Evolutionary conservation across 2,329 filamentous ascomycete species (phyloP).

Genomic region (Atkinsonella hypoxylon): DNA sequence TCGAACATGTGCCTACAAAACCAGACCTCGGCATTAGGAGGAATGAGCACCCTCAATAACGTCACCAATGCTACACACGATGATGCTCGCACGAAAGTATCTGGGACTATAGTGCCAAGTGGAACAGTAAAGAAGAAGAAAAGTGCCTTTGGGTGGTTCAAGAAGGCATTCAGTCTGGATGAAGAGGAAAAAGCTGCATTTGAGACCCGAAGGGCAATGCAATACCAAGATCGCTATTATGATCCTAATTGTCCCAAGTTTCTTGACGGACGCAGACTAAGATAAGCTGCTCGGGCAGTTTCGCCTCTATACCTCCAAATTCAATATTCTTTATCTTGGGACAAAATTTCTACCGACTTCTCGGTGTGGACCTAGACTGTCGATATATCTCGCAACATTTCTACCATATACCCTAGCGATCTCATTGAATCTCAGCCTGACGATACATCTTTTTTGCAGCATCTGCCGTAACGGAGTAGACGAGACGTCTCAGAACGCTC

Average conservation of each 20-base stretch:
- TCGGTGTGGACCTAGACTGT: background rate
- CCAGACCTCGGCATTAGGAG: slow-evolving; percentile 39
- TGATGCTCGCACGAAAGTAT: slow-evolving; percentile 17
- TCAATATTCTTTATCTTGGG: background rate
- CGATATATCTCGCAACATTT: background rate
- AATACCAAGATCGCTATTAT: slow-evolving; percentile 35
- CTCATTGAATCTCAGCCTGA: background rate
- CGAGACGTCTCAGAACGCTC: no score
- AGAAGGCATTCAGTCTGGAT: slow-evolving; percentile 54
- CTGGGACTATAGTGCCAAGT: slow-evolving; percentile 18
- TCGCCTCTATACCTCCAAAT: background rate
- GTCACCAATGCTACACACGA: slow-evolving; percentile 36
- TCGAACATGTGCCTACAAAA: slow-evolving; percentile 31
- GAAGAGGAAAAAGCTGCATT: slow-evolving; percentile 51
- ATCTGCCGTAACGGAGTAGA: no score
- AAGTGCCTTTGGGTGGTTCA: slow-evolving; percentile 56
- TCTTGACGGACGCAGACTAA: slow-evolving; percentile 41
- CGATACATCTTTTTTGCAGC: background rate
- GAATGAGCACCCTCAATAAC: slow-evolving; percentile 45
- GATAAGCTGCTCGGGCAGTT: slow-evolving; percentile 5
- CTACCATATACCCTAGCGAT: background rate
- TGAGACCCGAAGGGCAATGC: slow-evolving; percentile 39
- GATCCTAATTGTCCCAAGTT: slow-evolving; percentile 39
- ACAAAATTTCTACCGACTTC: background rate
- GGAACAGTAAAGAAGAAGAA: slow-evolving; percentile 51